Conservation (phyloP, 2,329 filamentous ascomycete genomes). For the Nothomitra cinnamomea region DNA sequence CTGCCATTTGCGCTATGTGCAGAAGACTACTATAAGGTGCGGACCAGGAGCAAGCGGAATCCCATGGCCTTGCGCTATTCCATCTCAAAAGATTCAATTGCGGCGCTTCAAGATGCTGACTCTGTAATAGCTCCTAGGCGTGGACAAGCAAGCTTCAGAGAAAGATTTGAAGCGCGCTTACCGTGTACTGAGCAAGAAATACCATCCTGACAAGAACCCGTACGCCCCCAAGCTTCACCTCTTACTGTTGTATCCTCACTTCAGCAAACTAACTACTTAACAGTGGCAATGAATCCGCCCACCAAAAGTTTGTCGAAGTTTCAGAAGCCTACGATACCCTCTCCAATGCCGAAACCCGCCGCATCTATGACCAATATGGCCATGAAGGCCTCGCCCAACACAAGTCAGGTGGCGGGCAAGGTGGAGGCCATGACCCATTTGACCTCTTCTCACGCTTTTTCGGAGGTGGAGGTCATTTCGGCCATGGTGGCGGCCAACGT, state of each 20-base stretch:
- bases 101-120: conserved; percentile 19
- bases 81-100: too few species aligned
- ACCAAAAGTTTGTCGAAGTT: conserved; percentile 84
- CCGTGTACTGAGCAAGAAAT: conserved; percentile 82
- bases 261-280: conserved; percentile 5
- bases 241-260: not conserved
- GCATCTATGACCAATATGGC: conserved; percentile 87
- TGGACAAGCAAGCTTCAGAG: conserved; percentile 64
- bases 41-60: conserved; percentile 4
- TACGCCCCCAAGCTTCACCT: conserved; percentile 34
- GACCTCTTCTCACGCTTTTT: conserved; percentile 96
- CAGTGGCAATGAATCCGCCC: conserved; percentile 61
- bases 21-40: conserved; percentile 67
- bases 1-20: conserved; percentile 28
- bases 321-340: conserved; percentile 92
- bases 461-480: conserved; percentile 74
- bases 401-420: conserved; percentile 46
- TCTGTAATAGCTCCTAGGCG: conserved; percentile 53
- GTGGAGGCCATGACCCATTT: conserved; percentile 64
- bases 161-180: conserved; percentile 90
- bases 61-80: conserved; percentile 22
- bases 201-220: conserved; percentile 96
- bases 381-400: conserved; percentile 80
- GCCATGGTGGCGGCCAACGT: conserved; percentile 53
- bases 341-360: conserved; percentile 58